phyloP scores from a whole-genome alignment of 2,329 filamentous ascomycete genomes.

The Phaeoacremonium minimum region DNA sequence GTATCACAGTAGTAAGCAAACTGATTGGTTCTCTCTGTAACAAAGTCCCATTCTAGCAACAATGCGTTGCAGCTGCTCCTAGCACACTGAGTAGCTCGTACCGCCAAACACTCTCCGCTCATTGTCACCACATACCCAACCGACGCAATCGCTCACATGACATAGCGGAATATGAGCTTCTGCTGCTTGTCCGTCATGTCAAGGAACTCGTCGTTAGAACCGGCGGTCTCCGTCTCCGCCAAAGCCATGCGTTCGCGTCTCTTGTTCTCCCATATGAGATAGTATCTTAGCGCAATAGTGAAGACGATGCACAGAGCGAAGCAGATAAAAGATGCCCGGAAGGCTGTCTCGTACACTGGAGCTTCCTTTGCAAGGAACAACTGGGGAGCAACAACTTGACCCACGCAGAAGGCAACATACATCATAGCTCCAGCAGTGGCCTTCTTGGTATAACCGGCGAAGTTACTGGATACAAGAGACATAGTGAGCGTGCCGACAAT shows the following conservation, averaged over 20 bases:
- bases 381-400: conserved; percentile 59
- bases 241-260: conserved; percentile 38
- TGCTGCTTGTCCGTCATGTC: conserved; percentile 18
- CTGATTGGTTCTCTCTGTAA: too few relatives aligned
- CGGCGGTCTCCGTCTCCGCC: background rate
- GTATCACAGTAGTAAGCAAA: too few relatives aligned
- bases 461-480: conserved; percentile 53
- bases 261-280: conserved; percentile 46
- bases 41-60: too few relatives aligned
- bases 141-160: conserved; percentile 5
- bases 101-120: too few relatives aligned
- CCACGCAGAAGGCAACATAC: conserved; percentile 56
- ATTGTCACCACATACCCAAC: too few relatives aligned
- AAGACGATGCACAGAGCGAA: conserved; percentile 46
- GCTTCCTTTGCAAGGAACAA: conserved; percentile 53
- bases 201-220: conserved; percentile 11
- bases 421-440: conserved; percentile 54
- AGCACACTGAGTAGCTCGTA: too few relatives aligned
- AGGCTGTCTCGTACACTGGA: conserved; percentile 57
- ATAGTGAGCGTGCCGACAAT: conserved; percentile 34
- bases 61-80: too few relatives aligned
- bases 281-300: conserved; percentile 43
- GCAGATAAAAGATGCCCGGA: conserved; percentile 57
- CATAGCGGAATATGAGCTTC: conserved; percentile 14
- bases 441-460: conserved; percentile 62